Evolutionary conservation across 768 basidiomycete genomes (phyloP).

Genomic region (Boletus rubropictus): DNA sequence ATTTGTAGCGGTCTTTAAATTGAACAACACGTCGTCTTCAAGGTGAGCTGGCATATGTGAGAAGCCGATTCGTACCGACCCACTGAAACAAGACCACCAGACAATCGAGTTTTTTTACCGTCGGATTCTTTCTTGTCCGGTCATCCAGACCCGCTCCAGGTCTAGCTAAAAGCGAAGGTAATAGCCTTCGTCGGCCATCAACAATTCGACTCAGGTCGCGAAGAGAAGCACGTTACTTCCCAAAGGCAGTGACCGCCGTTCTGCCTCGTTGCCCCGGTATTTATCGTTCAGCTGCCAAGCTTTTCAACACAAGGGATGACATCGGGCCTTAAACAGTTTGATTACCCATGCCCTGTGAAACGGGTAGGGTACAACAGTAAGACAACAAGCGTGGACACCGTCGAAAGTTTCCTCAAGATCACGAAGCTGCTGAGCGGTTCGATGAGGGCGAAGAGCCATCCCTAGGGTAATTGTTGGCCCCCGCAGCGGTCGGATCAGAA

Average conservation of each 20-base stretch:
- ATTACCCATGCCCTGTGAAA: not conserved
- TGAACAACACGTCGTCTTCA: slow-evolving; percentile 4
- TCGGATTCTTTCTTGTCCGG: slow-evolving; percentile 18
- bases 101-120: slow-evolving; percentile 1
- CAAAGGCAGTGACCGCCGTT: too few species aligned
- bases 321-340: too few species aligned
- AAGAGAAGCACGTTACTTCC: slow-evolving; percentile 13
- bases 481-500: not conserved
- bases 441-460: not conserved
- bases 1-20: slow-evolving; percentile 12
- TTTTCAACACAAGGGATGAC: not conserved
- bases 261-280: too few species aligned
- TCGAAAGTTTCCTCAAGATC: not conserved
- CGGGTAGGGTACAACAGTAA: not conserved
- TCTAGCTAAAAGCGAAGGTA: slow-evolving; percentile 19
- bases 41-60: slow-evolving; percentile 16
- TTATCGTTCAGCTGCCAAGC: not conserved
- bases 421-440: not conserved
- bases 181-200: slow-evolving; percentile 25
- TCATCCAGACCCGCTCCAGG: slow-evolving; percentile 1
- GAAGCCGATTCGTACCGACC: slow-evolving; percentile 14
- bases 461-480: not conserved
- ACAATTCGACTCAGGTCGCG: slow-evolving; percentile 6
- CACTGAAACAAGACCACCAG: slow-evolving; percentile 13
- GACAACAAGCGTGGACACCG: not conserved